A percentile compares a stretch with the other conserved stretches of the same genome.
Evolutionary conservation across 352 stramenopile genomes (phyloP).

Genomic region (Globisporangium uncinulatum): DNA sequence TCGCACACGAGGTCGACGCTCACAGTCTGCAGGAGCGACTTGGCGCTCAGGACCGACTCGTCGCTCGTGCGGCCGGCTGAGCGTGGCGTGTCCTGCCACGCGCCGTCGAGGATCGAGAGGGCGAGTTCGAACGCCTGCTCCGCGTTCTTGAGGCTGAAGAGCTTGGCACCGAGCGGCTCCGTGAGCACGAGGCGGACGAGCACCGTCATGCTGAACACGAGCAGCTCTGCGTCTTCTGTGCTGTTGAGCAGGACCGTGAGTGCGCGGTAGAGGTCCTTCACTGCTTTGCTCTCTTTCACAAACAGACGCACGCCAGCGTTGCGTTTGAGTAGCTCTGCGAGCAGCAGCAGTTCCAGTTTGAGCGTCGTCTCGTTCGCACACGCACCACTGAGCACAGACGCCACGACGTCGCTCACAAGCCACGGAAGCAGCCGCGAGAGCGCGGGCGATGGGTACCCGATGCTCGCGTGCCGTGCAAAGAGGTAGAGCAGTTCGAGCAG

Average conservation of each 20-base stretch:
- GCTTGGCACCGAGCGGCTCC: conserved; percentile 69
- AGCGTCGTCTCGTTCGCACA: conserved; percentile 45
- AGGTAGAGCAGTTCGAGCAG: conserved; percentile 60
- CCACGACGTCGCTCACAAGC: conserved; percentile 43
- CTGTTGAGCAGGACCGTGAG: conserved; percentile 79
- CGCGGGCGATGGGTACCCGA: conserved; percentile 70
- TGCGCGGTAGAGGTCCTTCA: conserved; percentile 78
- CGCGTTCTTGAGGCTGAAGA: conserved; percentile 81
- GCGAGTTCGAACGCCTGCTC: conserved; percentile 66
- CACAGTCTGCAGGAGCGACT: conserved; percentile 42
- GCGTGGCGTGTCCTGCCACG: conserved; percentile 27
- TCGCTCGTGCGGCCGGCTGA: conserved; percentile 1
- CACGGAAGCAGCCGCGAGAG: conserved; percentile 63
- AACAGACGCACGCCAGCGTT: conserved; percentile 76
- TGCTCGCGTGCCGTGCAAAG: conserved; percentile 39
- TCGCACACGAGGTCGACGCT: conserved; percentile 69
- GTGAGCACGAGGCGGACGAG: conserved; percentile 64
- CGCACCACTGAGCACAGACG: conserved; percentile 30
- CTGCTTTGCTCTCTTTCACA: conserved; percentile 67
- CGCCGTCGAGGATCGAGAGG: conserved; percentile 65
- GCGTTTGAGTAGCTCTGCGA: conserved; percentile 59
- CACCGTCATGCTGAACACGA: conserved; percentile 77
- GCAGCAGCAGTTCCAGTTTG: conserved; percentile 61
- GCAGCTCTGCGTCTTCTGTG: conserved; percentile 63
- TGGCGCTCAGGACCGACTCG: conserved; percentile 28